phyloP scores from a whole-genome alignment of 139 green algal species.

The Diplosphaera chodatii region DNA sequence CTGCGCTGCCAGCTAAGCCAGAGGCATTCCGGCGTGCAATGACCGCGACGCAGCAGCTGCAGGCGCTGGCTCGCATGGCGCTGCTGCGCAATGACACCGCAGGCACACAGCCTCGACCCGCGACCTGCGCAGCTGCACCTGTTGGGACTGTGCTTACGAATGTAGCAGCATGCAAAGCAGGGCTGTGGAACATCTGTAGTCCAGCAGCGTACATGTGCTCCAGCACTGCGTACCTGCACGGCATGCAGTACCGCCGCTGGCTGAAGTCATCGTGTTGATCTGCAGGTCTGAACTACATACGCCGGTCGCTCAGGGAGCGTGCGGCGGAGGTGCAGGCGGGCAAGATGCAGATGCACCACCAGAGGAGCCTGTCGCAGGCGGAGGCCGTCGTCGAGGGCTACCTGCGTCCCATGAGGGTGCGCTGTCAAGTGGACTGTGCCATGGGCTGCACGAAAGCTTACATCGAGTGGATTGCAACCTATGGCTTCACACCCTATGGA shows the following conservation, averaged over 20 bases:
- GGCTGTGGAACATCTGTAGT: too few relatives aligned
- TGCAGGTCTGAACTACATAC: slow-evolving; percentile 48
- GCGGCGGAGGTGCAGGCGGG: slow-evolving; percentile 29
- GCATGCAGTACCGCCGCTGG: too few relatives aligned
- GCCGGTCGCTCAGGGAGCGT: slow-evolving; percentile 31
- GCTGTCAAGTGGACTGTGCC: neutral
- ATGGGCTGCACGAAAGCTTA: too few relatives aligned
- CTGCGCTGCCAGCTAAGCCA: slow-evolving; percentile 31
- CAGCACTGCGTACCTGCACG: neutral
- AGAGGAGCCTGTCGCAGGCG: slow-evolving; percentile 11
- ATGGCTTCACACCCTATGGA: too few relatives aligned
- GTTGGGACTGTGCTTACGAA: too few relatives aligned
- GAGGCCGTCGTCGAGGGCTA: slow-evolving; percentile 56
- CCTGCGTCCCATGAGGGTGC: slow-evolving; percentile 34
- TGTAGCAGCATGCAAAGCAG: neutral
- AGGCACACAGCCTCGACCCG: neutral
- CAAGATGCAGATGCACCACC: slow-evolving; percentile 26
- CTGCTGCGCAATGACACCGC: slow-evolving; percentile 34
- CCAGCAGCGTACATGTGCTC: too few relatives aligned
- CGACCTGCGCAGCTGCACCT: too few relatives aligned
- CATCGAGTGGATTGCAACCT: too few relatives aligned
- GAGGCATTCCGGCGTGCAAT: slow-evolving; percentile 19
- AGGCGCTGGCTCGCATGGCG: slow-evolving; percentile 21
- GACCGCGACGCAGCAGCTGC: slow-evolving; percentile 40
- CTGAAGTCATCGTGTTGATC: neutral